Base-by-base conservation (phyloP, 768 basidiomycete species). In the Heimioporus sp. region DNA sequence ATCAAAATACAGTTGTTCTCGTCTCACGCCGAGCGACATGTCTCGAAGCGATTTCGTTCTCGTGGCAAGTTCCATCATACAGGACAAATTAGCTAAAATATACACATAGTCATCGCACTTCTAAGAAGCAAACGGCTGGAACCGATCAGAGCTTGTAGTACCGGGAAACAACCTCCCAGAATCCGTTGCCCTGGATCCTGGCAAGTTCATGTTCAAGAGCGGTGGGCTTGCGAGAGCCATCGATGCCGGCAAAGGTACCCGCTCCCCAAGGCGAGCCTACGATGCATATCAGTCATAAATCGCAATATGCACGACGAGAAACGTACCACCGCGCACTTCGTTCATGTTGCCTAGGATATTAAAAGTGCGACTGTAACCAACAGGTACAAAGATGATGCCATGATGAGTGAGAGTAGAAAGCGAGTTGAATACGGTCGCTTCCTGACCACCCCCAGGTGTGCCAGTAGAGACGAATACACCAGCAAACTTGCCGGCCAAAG, bases 391-490 rank as follows among this genome's bases (percentile, higher is more conserved):
- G 64, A 80, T 70, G 28, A 87, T 79, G 17, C 88, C 90, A 51
- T 90, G 87, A 65, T 93, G 90, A 8, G 76, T 65, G 49, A 92
- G 62, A 39, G 85, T 81, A 47, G 79, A 80, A 64, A 90, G 61
- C 34, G 72, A 62, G 47, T 62, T 75, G 34, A 83, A 56, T 42
- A 72, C 75, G 5, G 86, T 87, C 5, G 74, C 53, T 60, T 86
- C 87, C 58, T 93, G 91, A n/a, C 92, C 92, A 52, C 91, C 90
- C 49, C 90, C 90, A 11, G 76, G 81, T n/a, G 76, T 73, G 1
- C 77, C 86, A 1, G 87, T 85, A 20, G 85, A 86, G 43, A 90
- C 81, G 73, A 92, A 93, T 38, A 83, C 71, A 13, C 83, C 77
- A 3, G 80, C 91, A 57, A 81, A 85, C 68, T 94, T 95, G 58